Conservation (phyloP, 768 basidiomycete species). For the Cyathus striatus region DNA sequence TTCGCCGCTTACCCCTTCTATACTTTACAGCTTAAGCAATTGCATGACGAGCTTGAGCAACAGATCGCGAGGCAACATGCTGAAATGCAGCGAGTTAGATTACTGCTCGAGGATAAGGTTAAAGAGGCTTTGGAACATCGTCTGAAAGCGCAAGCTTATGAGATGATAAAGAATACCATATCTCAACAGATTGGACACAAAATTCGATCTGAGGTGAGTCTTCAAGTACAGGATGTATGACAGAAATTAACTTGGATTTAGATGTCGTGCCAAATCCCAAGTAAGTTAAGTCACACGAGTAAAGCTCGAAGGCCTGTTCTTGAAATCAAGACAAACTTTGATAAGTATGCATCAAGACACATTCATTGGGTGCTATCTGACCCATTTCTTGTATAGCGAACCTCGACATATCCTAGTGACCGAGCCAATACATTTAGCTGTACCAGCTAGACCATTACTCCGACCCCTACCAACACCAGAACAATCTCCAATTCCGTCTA, state of each 20-base stretch:
- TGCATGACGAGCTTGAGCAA: constrained; percentile 29
- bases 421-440: constrained; percentile 28
- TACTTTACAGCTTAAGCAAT: constrained; percentile 30
- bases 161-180: constrained; percentile 28
- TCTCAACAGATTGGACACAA: constrained; percentile 30
- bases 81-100: constrained; percentile 28
- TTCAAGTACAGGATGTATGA: constrained; percentile 1
- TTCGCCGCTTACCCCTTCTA: constrained; percentile 5
- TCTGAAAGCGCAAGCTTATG: constrained; percentile 29
- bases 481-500: constrained; percentile 40
- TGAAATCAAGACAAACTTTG: constrained; percentile 36
- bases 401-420: constrained; percentile 38
- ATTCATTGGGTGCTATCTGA: not conserved
- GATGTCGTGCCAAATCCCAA: constrained; percentile 38
- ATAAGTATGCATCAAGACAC: constrained; percentile 34
- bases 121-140: constrained; percentile 35
- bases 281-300: constrained; percentile 32
- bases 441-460: constrained; percentile 44
- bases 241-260: constrained; percentile 11
- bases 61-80: constrained; percentile 34
- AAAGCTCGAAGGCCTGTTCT: constrained; percentile 32
- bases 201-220: constrained; percentile 38
- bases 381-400: constrained; percentile 26
- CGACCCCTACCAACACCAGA: constrained; percentile 44
- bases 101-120: constrained; percentile 30